Evolutionary conservation across 1,139 yeast species (phyloP), one percentile per base, ranked within the genome.

Genomic region (Chernovozyma aurita): DNA sequence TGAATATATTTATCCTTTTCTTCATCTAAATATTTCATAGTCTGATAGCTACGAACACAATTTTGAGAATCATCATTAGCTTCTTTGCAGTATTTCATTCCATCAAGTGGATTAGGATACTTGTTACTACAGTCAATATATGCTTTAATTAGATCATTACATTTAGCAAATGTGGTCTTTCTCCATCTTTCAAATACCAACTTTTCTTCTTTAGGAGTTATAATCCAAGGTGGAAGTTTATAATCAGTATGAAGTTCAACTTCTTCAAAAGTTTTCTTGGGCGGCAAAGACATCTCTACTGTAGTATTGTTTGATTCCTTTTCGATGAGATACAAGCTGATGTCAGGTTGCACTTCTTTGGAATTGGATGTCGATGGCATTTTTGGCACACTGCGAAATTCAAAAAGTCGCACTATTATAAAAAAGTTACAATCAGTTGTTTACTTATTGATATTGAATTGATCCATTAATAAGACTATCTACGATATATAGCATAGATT

Each of bases 191-290:
- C 80, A 47, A 87, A 78, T 25, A 87, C 80, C 46, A 81, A 77
- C 59, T 82, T 82, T 54, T 88, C 97, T 54, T 88, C 97, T 47
- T 75, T 74, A 3, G 96, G 95, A 0, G 94, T 78, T 29, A 88
- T 67, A 48, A 86, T 76, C 97, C 97, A 88, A 12, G 78, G 67
- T 1, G 95, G 95, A 30, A 85, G 59, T 45, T 61, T 63, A 21
- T 74, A 74, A 47, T 70, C 66, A 9, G 70, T 57, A 31, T 69
- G 73, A 33, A 70, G 57, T 27, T 65, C 70, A 6, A 65, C 59
- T 32, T 63, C 70, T 27, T 63, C 69, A 44, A 53, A 65, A 15
- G 66, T 54, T 42, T 66, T 66, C 46, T 67, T 62, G 17, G 9
- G 8, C 34, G 46, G 25, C n/a, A 22, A 22, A 11, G 25, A 22